Evolutionary conservation across 129 eudicot species (phyloP), one percentile per base, ranked within the genome.

Genomic region (Artemisia tridentata): DNA sequence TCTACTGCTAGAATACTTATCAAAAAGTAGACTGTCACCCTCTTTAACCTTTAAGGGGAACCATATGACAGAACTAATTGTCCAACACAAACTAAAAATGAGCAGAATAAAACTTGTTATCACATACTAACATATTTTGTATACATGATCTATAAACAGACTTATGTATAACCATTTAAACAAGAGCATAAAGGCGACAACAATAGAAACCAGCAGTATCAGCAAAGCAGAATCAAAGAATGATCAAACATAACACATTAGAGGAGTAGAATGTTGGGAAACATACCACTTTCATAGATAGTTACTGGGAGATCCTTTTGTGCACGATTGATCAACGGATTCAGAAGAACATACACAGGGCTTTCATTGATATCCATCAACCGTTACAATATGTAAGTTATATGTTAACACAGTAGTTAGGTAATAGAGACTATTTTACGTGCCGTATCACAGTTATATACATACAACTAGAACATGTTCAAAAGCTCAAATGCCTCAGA

Each of bases 291-390:
- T 81, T 89, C 98, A 70, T 38, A 89, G 9, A 93, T 89, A 52
- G 92, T 85, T 49, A 93, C 83, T 0, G 98, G 96, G 79, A 93
- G 92, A 73, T 93, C 96, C 87, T 93, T 93, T 51, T 89, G 98
- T 25, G 98, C 86, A 75, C 83, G 96, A 75, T 89, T 93, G 83
- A 89, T 89, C 11, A 88, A 71, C 62, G 98, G 96, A 69, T 93
- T 89, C 81, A 89, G 84, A 63, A 93, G 92, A 78, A 93, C 86
- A 71, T 89, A 85, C 29, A 93, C 88, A 9, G 96, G 96, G 74
- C 84, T 93, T 74, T 93, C 98, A 75, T 93, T 89, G 67, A 93
- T 89, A 84, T 93, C 98, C 98, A 89, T 93, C 87, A 93, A 78
- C 98, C 89, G 87, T 74, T 13, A 71, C 60, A 82, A 3, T 27